Base-by-base conservation (phyloP, 352 stramenopile genomes). In the Plasmopara halstedii region DNA sequence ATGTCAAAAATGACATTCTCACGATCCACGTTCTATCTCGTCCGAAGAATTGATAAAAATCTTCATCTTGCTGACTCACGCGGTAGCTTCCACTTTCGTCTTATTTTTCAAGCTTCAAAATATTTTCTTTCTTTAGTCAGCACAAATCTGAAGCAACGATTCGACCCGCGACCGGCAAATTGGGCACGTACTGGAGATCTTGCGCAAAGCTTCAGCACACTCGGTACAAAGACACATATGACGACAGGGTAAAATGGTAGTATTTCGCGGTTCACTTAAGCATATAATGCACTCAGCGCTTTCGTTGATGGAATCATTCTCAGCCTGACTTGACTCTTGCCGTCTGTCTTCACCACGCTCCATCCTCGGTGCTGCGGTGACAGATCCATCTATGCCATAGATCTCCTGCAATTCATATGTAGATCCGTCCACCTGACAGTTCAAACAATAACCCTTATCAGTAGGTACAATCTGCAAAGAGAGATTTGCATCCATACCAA, bases 381-480 rank as follows among this genome's bases (percentile, higher is more conserved):
- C 59, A 5, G 71, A 70, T 13, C 76, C 82, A 43, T 91, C 77
- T 38, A 93, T 90, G 23, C 82, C 82, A 47, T 93, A 93, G 43
- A 93, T 90, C 58, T 93, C 82, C 59, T 91, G 82, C 17, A 93
- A 60, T 52, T 93, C 79, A 59, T 93, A 93, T 6, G 79, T 88
- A 47, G 88, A 41, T 2, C 73, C 75, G 15, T 88, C 66, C 15
- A 84, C 65, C 65, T 80, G 53, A 4, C 23, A 35, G 41, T 34
- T 3, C 34, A 36, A 50, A n/a, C 32, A 54, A 13, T 15, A 2
- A 43, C 15, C 46, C 39, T 15, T 21, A 31, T 49, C 29, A 53
- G 31, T 35, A 18, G 27, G 25, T 19, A 20, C 18, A 34, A 42
- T 13, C 19, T 14, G n/a, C n/a, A 26, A 27, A 20, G 19, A 20